Conservation (phyloP, 106 monocot genomes). For the Dendrobium catenatum region DNA sequence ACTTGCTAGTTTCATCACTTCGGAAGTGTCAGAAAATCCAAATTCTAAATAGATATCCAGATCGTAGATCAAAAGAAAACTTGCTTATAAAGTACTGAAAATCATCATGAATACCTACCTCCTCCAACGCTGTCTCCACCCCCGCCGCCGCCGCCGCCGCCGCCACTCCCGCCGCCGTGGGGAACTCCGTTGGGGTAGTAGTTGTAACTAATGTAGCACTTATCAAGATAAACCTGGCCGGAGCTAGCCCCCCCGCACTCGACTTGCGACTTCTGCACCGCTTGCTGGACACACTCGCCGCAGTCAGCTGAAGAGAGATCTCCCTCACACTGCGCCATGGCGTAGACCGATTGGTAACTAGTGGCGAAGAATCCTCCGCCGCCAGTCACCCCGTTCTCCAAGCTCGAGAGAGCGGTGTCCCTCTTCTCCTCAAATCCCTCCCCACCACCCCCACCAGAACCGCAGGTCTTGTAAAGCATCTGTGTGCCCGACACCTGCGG, state of each 20-base stretch:
- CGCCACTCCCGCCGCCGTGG: slow-evolving; percentile 30
- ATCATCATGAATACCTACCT: not conserved
- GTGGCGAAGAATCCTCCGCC: slow-evolving; percentile 73
- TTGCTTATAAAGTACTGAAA: not conserved
- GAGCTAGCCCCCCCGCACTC: slow-evolving; percentile 83
- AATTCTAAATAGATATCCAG: not conserved
- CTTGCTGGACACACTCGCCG: slow-evolving; percentile 66
- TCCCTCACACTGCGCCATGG: slow-evolving; percentile 97
- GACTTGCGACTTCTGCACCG: slow-evolving; percentile 89
- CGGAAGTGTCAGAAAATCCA: not conserved
- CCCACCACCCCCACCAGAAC: slow-evolving; percentile 33
- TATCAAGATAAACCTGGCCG: slow-evolving; percentile 88
- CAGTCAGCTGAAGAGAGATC: slow-evolving; percentile 72
- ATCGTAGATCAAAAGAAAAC: not conserved
- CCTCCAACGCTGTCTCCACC: slow-evolving; percentile 14
- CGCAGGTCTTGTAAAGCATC: slow-evolving; percentile 78
- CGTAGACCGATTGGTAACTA: slow-evolving; percentile 63
- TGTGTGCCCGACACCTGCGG: slow-evolving; percentile 78
- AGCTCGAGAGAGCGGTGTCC: slow-evolving; percentile 73
- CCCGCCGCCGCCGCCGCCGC: slow-evolving; percentile 17
- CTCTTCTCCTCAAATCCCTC: slow-evolving; percentile 61
- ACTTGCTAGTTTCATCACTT: not conserved
- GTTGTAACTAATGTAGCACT: slow-evolving; percentile 84
- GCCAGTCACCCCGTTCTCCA: slow-evolving; percentile 48
- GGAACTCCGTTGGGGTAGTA: slow-evolving; percentile 58